Evolutionary conservation across 805 yeast genomes (phyloP).

Genomic region (Candida andamanensis): DNA sequence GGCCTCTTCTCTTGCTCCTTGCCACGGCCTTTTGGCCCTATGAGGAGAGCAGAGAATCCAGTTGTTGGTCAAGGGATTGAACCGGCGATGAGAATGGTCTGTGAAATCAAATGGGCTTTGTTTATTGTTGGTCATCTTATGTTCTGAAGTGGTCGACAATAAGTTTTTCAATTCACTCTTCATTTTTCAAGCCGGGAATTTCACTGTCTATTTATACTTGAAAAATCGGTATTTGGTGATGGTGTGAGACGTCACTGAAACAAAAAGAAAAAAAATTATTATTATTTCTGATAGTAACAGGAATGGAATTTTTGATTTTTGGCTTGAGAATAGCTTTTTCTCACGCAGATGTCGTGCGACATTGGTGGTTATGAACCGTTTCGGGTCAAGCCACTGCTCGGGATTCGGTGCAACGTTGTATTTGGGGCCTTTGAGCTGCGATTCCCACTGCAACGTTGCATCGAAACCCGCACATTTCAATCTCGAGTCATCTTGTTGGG

Average conservation of each 20-base stretch:
- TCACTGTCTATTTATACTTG: slow-evolving; percentile 6
- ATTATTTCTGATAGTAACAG: too few species aligned
- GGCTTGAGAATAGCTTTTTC: too few species aligned
- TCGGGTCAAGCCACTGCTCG: too few species aligned
- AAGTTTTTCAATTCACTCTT: slow-evolving; percentile 12
- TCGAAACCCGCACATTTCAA: too few species aligned
- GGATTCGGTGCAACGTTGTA: too few species aligned
- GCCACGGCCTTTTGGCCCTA: slow-evolving; percentile 77
- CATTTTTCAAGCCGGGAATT: too few species aligned
- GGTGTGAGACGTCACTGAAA: too few species aligned
- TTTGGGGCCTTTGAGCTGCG: background rate
- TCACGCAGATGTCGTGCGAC: too few species aligned
- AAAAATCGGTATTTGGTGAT: too few species aligned
- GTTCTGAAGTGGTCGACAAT: slow-evolving; percentile 6
- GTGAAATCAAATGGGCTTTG: slow-evolving; percentile 41
- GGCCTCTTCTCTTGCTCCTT: slow-evolving; percentile 60
- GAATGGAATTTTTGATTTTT: too few species aligned
- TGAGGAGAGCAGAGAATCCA: slow-evolving; percentile 75
- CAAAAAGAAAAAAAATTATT: background rate
- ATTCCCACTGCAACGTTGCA: slow-evolving; percentile 8
- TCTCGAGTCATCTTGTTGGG: background rate
- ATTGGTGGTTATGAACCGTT: too few species aligned
- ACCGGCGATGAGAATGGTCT: slow-evolving; percentile 63
- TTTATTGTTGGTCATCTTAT: slow-evolving; percentile 5
- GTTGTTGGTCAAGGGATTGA: slow-evolving; percentile 62